Percentiles rank a stretch among this genome's conserved stretches.
These are phyloP conservation scores for Gentiana macrophylla DNA, from an alignment of 257 asterid genomes.

Conservation along the genomic window DNA sequence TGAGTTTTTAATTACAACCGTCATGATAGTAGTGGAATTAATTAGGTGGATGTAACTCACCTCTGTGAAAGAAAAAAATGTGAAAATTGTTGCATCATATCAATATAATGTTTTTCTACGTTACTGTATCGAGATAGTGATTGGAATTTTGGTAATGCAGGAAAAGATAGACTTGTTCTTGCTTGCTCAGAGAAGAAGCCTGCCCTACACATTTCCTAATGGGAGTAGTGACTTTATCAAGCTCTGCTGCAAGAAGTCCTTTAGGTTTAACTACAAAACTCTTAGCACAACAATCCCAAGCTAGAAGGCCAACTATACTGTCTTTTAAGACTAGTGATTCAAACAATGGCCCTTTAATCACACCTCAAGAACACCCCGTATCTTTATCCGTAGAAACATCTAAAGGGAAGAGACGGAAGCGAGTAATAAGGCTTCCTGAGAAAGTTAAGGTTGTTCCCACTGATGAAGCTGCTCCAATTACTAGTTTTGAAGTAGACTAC, in stretches of 20 bases:
- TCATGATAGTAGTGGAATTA: not conserved
- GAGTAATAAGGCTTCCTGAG: conserved; percentile 31
- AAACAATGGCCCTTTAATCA: conserved; percentile 37
- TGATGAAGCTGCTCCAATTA: conserved; percentile 39
- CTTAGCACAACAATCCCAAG: conserved; percentile 26
- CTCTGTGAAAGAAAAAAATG: too few species aligned
- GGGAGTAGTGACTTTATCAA: conserved; percentile 49
- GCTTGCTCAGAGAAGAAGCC: not conserved
- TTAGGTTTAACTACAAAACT: conserved; percentile 28
- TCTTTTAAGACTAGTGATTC: conserved; percentile 48
- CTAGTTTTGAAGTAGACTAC: conserved; percentile 47
- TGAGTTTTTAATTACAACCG: not conserved
- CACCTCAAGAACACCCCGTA: conserved; percentile 38
- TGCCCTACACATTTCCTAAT: conserved; percentile 12
- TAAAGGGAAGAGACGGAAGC: conserved; percentile 34
- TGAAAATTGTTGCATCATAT: not conserved
- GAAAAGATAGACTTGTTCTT: not conserved
- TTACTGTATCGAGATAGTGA: too few species aligned
- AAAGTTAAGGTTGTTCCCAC: conserved; percentile 43
- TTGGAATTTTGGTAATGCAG: not conserved
- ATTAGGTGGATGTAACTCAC: not conserved
- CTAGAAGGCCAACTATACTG: conserved; percentile 40
- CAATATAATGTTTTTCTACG: not conserved
- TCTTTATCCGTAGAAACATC: conserved; percentile 45
- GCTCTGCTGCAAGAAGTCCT: conserved; percentile 33